Percentiles rank a stretch among this genome's conserved stretches.
These are phyloP conservation scores for Astrothelium macrocarpum DNA, from an alignment of 495 filamentous ascomycete genomes.

Conservation along the genomic window DNA sequence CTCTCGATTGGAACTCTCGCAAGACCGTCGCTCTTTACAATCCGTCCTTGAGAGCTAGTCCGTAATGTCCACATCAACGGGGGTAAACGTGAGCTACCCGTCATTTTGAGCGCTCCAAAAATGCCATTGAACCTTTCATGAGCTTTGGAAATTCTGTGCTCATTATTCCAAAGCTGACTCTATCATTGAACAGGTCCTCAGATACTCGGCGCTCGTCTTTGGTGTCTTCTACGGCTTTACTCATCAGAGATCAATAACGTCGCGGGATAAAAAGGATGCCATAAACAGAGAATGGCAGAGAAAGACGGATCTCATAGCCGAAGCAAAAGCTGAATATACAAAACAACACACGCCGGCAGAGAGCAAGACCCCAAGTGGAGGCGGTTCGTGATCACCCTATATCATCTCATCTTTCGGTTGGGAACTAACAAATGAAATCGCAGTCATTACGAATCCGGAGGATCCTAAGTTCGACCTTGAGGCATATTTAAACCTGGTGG, in stretches of 20 bases:
- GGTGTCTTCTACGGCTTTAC: conserved; percentile 88
- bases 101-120: neutral
- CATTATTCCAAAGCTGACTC: conserved; percentile 4
- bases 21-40: neutral
- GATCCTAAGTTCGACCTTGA: conserved; percentile 87
- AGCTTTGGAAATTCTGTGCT: neutral
- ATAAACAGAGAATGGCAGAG: conserved; percentile 72
- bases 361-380: conserved; percentile 39
- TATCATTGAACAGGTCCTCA: conserved; percentile 63
- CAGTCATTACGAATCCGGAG: conserved; percentile 75
- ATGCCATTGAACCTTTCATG: neutral
- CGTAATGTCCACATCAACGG: conserved; percentile 46
- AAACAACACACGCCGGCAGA: conserved; percentile 58
- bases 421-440: neutral
- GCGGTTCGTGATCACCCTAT: conserved; percentile 40
- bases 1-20: neutral
- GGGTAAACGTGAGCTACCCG: conserved; percentile 50
- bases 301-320: conserved; percentile 74
- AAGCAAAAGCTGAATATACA: conserved; percentile 83
- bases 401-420: neutral
- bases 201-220: conserved; percentile 78
- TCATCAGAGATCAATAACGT: conserved; percentile 69
- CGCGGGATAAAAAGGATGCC: conserved; percentile 53
- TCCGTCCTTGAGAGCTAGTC: neutral
- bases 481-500: conserved; percentile 60